Percentiles rank a stretch among this genome's conserved stretches.
Conservation (phyloP, 1,139 yeast genomes). For the Blastobotrys arbuscula region DNA sequence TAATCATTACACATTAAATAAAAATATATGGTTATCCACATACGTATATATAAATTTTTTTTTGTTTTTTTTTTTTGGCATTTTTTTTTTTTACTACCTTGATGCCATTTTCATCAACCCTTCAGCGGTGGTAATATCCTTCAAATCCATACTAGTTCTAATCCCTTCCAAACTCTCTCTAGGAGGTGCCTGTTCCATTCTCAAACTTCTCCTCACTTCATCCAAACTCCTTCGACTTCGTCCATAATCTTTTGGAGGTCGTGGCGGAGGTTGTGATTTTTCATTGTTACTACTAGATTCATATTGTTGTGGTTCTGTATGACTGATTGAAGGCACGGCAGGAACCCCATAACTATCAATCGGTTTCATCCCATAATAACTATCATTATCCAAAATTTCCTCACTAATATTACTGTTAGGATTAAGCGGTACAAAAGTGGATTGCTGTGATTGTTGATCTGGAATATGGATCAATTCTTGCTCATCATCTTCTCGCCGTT, state of each 20-base stretch:
- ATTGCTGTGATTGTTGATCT: background rate
- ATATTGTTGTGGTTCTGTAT: background rate
- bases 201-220: constrained; percentile 18
- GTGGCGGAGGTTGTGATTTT: background rate
- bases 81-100: constrained; percentile 1
- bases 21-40: background rate
- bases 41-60: background rate
- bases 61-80: background rate
- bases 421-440: background rate
- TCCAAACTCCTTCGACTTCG: constrained; percentile 20
- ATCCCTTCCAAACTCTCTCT: constrained; percentile 25
- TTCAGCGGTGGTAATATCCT: constrained; percentile 29
- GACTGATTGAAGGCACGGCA: background rate
- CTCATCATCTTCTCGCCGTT: background rate
- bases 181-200: constrained; percentile 28
- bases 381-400: constrained; percentile 7
- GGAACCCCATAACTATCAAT: constrained; percentile 3
- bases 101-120: constrained; percentile 25
- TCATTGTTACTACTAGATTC: background rate
- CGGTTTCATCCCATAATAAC: constrained; percentile 11
- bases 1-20: background rate
- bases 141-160: constrained; percentile 28
- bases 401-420: background rate
- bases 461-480: constrained; percentile 4
- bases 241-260: background rate